Percentiles rank a stretch among this genome's conserved stretches.
Evolutionary conservation across 352 stramenopile species (phyloP).

Genomic region (Pythium monospermum): DNA sequence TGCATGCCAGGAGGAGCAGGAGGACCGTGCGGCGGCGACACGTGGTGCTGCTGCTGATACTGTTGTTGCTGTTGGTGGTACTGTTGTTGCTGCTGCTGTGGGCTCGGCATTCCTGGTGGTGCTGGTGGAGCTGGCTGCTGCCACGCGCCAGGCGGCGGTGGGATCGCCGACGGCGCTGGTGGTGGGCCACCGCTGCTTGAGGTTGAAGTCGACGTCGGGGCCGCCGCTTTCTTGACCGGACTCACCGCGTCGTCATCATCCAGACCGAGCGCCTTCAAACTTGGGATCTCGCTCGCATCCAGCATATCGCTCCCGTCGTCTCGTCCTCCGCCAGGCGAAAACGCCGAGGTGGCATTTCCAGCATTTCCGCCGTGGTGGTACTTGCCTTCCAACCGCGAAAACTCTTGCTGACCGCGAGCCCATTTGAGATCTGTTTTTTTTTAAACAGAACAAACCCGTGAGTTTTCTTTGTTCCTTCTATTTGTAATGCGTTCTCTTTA

Average conservation of each 20-base stretch:
- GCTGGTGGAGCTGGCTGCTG: constrained; percentile 9
- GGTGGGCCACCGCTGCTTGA: too few relatives aligned
- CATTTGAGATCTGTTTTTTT: constrained; percentile 66
- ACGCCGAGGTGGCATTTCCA: not conserved
- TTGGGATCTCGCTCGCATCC: constrained; percentile 65
- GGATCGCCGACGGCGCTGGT: constrained; percentile 15
- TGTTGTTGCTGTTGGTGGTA: constrained; percentile 11
- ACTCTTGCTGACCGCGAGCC: constrained; percentile 69
- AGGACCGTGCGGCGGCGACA: constrained; percentile 3
- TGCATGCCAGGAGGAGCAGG: constrained; percentile 1
- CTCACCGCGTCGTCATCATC: constrained; percentile 56
- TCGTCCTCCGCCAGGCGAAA: not conserved
- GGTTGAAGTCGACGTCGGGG: too few relatives aligned
- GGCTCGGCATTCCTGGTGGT: too few relatives aligned
- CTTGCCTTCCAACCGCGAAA: constrained; percentile 54
- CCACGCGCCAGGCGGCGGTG: constrained; percentile 23
- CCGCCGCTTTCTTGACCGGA: constrained; percentile 11
- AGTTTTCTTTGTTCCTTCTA: too few relatives aligned
- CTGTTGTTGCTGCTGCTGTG: constrained; percentile 2
- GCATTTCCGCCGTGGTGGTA: constrained; percentile 23
- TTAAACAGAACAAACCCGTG: not conserved
- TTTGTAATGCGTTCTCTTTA: too few relatives aligned
- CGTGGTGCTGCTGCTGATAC: constrained; percentile 24
- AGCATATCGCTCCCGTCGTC: constrained; percentile 47
- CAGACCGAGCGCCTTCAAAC: constrained; percentile 55